Base-by-base conservation (phyloP, 1,284 basidiomycete species). In the Kwoniella shivajii region DNA sequence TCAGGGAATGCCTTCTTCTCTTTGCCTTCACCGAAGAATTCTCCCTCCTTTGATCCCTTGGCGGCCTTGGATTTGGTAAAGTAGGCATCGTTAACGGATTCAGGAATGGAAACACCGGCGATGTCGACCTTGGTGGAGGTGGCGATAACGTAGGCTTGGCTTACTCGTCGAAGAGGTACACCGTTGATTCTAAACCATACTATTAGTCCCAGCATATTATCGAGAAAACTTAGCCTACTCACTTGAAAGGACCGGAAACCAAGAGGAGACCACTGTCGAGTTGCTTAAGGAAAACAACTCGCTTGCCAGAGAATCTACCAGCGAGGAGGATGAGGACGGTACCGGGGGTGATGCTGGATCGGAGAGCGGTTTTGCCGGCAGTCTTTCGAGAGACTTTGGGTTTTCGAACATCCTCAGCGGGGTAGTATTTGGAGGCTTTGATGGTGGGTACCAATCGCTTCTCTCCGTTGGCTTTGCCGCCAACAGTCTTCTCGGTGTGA, bases 61-160 rank as follows among this genome's bases (percentile, higher is more conserved):
- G 89, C 88, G 69, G 82, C 78, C 68, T 84, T 80, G 68, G 86
- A 78, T 83, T 96, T 97, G 78, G 88, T 82, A 79, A 99, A 99
- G 84, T 97, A 98, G 46, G 90, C 81, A 79, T 99, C 96, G 82
- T 89, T 88, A 82, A 98, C 83, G 82, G 95, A 92, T 70, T 89
- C 86, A 73, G 91, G 87, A 68, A 92, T 78, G 50, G 67, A 61
- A 78, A 92, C 83, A 67, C 82, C 84, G 45, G 83, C 83, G 65
- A 99, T 80, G 71, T 97, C 90, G 72, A 99, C 81, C 82, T 90
- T 94, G 76, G 96, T 98, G 63, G 93, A 93, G 63, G 96, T 99
- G 64, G 95, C 92, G 75, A 99, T 98, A 64, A 96, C 94, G 80
- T 99, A 99, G 57, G 96, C 93, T 84, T 98, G 95, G 84, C 95